phyloP scores from a whole-genome alignment of 2,329 filamentous ascomycete species.

The Chaetoscypha palmicola region DNA sequence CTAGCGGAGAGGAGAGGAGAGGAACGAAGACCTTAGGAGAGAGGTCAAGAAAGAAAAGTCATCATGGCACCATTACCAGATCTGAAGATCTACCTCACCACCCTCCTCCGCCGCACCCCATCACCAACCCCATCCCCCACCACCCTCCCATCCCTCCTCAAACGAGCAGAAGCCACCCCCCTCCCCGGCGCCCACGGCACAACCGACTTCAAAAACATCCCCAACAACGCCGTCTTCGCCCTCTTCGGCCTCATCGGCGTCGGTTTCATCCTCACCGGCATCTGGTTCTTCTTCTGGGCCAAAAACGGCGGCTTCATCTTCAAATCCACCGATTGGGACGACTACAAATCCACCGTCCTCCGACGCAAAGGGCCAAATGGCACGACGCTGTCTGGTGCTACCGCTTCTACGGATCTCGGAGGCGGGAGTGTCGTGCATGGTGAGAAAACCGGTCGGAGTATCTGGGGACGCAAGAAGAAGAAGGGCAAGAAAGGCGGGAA shows the following conservation, averaged over 20 bases:
- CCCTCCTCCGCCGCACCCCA: constrained; percentile 20
- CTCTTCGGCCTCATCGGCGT: constrained; percentile 80
- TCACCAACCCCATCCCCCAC: constrained; percentile 4
- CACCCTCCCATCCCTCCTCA: constrained; percentile 5
- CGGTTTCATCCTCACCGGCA: constrained; percentile 63
- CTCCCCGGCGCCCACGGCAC: constrained; percentile 40
- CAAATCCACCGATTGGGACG: constrained; percentile 84
- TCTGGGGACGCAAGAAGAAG: constrained; percentile 34
- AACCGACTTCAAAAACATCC: constrained; percentile 43
- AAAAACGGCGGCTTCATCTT: constrained; percentile 93
- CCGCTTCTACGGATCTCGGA: constrained; percentile 75
- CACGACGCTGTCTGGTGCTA: constrained; percentile 75
- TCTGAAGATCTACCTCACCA: constrained; percentile 17
- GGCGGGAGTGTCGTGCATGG: constrained; percentile 77
- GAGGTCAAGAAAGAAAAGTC: not conserved
- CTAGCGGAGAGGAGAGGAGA: too few species aligned
- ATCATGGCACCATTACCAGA: constrained; percentile 26
- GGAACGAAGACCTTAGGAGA: too few species aligned
- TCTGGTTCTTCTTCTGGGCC: constrained; percentile 99
- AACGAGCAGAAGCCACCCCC: constrained; percentile 9
- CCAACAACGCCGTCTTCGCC: constrained; percentile 67
- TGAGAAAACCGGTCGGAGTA: constrained; percentile 40
- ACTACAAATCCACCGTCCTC: constrained; percentile 93
- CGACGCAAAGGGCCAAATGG: constrained; percentile 85
- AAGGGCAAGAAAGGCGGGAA: constrained; percentile 32